Evolutionary conservation across 2,329 filamentous ascomycete species (phyloP).

Genomic region (Ascochyta koolunga): DNA sequence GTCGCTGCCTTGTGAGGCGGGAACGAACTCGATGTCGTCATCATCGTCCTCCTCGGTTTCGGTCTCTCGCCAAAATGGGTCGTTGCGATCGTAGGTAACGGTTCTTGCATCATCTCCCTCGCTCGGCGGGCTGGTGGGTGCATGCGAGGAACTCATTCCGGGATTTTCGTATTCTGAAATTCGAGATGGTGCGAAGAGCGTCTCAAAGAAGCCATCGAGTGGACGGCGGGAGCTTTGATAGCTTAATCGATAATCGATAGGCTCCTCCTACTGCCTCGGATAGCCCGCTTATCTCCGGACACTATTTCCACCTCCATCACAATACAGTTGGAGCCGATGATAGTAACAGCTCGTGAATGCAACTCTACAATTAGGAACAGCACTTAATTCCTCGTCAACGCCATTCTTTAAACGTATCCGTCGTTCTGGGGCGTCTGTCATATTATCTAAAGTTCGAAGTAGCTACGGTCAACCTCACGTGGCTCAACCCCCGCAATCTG

Average conservation of each 20-base stretch:
- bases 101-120: conserved; percentile 35
- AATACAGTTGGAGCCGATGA: too few relatives aligned
- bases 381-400: too few relatives aligned
- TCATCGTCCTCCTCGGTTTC: conserved; percentile 53
- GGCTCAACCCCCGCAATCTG: neutral
- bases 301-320: neutral
- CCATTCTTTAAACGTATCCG: too few relatives aligned
- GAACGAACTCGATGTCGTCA: conserved; percentile 60
- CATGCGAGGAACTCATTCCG: conserved; percentile 36
- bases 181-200: neutral
- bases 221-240: conserved; percentile 9
- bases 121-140: conserved; percentile 29
- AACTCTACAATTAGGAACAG: neutral
- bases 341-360: neutral
- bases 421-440: neutral
- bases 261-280: conserved; percentile 5
- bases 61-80: conserved; percentile 43
- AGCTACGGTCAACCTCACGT: neutral
- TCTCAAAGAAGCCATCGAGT: conserved; percentile 10
- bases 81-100: conserved; percentile 40
- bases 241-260: conserved; percentile 14
- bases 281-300: conserved; percentile 10
- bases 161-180: neutral
- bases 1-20: conserved; percentile 50
- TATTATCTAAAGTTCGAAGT: neutral